Evolutionary conservation across 179 eudicot genomes (phyloP), one percentile per base, ranked within the genome.

Genomic region (Silene coronaria): DNA sequence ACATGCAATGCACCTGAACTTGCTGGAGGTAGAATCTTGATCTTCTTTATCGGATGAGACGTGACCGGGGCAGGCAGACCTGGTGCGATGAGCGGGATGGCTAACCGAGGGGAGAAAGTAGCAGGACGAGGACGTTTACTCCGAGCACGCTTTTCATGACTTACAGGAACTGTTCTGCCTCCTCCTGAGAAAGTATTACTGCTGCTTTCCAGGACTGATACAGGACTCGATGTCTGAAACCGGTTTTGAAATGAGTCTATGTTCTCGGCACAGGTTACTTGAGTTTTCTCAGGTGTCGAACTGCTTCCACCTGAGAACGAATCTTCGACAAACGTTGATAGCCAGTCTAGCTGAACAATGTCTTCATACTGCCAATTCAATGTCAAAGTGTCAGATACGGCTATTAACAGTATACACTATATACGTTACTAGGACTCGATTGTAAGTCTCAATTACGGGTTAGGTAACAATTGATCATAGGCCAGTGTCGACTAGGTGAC

Each of bases 41-140:
- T 51, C 71, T 77, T 81, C 48, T 42, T 42, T 42, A 42, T 42
- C 10, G 11, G 48, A 13, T 42, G 13, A 42, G 48, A 42, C 13
- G 48, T 42, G 48, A 42, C 48, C 14, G 48, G 48, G 48, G 48
- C 48, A 42, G 48, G 48, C 14, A 9, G 48, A 42, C 48, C 14
- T 2, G 90, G 83, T 23, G 90, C 77, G 27, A 70, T 68, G n/a
- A 87, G 64, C 42, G 76, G 84, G 24, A 80, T 71, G 12, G 73
- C 60, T 1, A 83, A 70, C 3, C 86, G 83, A 26, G 90, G 88
- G 23, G 69, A 84, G 70, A 91, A 92, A 9, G 86, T 81, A 2
- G 91, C 77, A 0, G 98, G 97, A 12, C 98, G 93, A 10, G 95
- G 93, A 28, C 98, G 98, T 76, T 93, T 93, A 86, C 89, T 91